Evolutionary conservation across 2,329 filamentous ascomycete species (phyloP), one percentile per base, ranked within the genome.

Genomic region (Plenodomus biglobosus): DNA sequence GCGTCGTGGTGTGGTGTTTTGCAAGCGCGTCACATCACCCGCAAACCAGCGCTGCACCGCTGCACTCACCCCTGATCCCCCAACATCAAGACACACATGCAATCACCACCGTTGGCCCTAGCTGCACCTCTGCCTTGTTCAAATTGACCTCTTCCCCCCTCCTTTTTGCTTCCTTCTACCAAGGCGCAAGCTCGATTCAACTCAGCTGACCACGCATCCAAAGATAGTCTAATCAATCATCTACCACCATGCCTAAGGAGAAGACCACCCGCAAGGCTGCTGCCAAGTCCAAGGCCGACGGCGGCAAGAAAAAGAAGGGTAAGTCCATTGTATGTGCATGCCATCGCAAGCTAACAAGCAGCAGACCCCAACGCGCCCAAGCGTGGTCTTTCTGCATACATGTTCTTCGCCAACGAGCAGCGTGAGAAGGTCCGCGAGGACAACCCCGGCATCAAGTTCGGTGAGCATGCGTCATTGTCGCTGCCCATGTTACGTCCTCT

Each of bases 391-490:
- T 97, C 94, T 44, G 94, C 94, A 58, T 99, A 99, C 85, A 99
- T 99, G 94, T 97, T 97, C 87, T 99, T 97, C 75, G 94, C 94
- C 85, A 97, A 97, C 73, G 94, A 97, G 79, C 90, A 96, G 80
- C 92, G 94, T 66, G 92, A 97, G 73, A 95, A 94, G 76, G 94
- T 99, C 65, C 90, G 94, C 67, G 91, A 96, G 74, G 92, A 97
- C 78, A 97, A 97, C 83, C 92, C 92, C 34, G 92, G 92, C 67
- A 96, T 97, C 79, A 87, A 88, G 65, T 99, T 99, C 78, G 94
- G 90, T 87, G 82, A 64, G 82, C 72, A 47, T 40, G 36, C 36
- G 18, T 40, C 16, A 16, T 30, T 38, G n/a, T 34, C 16, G 20
- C 16, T 20, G 39, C 21, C 19, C 3, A 27, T 10, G 39, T n/a